Base-by-base conservation (phyloP, 2,329 filamentous ascomycete species). In the Colletotrichum chrysophilum region DNA sequence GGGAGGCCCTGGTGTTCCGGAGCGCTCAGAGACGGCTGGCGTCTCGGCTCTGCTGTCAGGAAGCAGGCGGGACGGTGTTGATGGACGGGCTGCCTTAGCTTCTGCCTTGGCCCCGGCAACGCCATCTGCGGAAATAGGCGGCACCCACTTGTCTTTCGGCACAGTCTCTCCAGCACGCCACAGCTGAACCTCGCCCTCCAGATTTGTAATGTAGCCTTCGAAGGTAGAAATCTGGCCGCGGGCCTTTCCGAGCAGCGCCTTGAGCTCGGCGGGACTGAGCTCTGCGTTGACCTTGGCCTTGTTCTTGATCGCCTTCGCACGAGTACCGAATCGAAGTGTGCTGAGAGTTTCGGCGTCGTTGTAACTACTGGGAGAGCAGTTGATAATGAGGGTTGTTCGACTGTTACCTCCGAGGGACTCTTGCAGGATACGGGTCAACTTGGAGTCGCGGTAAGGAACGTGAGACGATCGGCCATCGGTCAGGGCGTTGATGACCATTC, bases 271-370 rank as follows among this genome's bases (percentile, higher is more conserved):
- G 61, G 97, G 97, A 81, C 96, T 98, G 81, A 99, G 91, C 85
- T 99, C 97, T 61, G 96, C 96, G 83, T 99, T 99, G 91, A 99
- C 94, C 93, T 98, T 99, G 86, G 97, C 97, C 90, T 98, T 98
- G 89, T 98, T 98, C 93, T 98, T 98, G 89, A 99, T 99, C 0
- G 95, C 95, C 89, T 99, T 99, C 74, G 97, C 97, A 83, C 97
- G 91, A 86, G 97, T 97, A 88, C 97, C 97, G 83, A 98, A 99
- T 61, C 96, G 92, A 76, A 99, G 87, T 1, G 97, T 99, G 78
- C 96, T 94, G 65, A 98, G 87, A 0, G 97, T 98, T 87, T 99
- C 97, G 70, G 93, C 92, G 86, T 98, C 96, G 88, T 99, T 98
- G 88, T 98, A 98, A 83, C 95, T 98, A 87, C 95, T 98, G 3